Evolutionary conservation across 176 grass and related monocot genomes (phyloP), one percentile per base, ranked within the genome.

Genomic region (Bonia amplexicaulis): DNA sequence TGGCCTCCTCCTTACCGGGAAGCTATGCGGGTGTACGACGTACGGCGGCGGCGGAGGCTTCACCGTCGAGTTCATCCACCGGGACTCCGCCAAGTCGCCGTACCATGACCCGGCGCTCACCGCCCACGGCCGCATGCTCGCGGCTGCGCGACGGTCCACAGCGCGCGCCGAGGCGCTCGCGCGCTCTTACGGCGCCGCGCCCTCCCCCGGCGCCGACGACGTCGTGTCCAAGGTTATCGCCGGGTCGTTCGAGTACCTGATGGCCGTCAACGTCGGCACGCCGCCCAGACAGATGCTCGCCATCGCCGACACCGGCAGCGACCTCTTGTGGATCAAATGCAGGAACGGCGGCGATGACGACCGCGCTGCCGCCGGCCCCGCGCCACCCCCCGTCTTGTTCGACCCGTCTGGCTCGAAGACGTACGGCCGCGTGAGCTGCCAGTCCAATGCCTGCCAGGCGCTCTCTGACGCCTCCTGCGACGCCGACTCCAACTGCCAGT

Each of bases 301-400:
- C 42, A 82, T 88, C 74, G 82, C 69, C 46, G 89, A 97, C 83
- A 97, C 91, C 5, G 91, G 91, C 20, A 93, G 94, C 62, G 91
- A 93, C 78, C 91, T 97, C 54, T 40, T 84, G 45, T 97, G 91
- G 91, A 7, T 87, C 0, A 74, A 66, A 15, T 94, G 91, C 78
- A 27, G 49, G 11, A 69, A 81, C 23, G 64, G 67, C 65, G 23
- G 10, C 39, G 0, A 1, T 69, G 10, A 10, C 17, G 26, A 41
- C 45, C 7, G 27, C 23, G 51, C 19, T 61, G 1, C 40, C 10
- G 6, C 44, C 8, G 35, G 6, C 16, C 37, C 26, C 12, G 4
- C 7, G 66, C 26, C 57, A 60, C 68, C 33, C 0, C 33, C 9
- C 9, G 41, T 48, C 10, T 33, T 52, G 53, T 97, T 88, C 72